A percentile compares a stretch with the other conserved stretches of the same genome.
Evolutionary conservation across 371 early-diverging fungal species (phyloP).

Genomic region (Syncephalastrum racemosum): DNA sequence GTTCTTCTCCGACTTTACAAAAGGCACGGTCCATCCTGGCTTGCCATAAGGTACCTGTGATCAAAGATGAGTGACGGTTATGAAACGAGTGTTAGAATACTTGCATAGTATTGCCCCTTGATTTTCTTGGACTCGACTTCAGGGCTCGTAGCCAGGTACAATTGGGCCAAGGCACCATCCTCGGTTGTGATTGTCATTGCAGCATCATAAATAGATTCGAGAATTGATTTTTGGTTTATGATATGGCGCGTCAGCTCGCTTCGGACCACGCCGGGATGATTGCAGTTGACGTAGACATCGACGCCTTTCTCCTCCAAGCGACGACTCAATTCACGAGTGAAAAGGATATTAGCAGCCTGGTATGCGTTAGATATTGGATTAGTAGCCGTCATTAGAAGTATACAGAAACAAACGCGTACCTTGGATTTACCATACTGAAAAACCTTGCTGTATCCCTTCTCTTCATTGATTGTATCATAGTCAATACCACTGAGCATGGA

Average conservation of each 20-base stretch:
- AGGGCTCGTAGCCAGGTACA: constrained; percentile 66
- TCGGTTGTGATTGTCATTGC: constrained; percentile 27
- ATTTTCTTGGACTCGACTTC: constrained; percentile 54
- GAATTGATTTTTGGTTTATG: neutral
- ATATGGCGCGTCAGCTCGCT: constrained; percentile 52
- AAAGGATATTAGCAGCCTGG: constrained; percentile 36
- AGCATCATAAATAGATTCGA: neutral
- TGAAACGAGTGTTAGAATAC: neutral
- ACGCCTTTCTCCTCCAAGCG: constrained; percentile 37
- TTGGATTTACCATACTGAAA: constrained; percentile 26
- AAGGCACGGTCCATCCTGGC: constrained; percentile 8
- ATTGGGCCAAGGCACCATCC: constrained; percentile 61
- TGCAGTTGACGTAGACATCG: constrained; percentile 58
- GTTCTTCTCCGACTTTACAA: constrained; percentile 21
- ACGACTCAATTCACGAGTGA: constrained; percentile 40
- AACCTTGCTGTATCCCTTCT: constrained; percentile 22
- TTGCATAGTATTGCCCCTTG: constrained; percentile 55
- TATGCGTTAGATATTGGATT: neutral
- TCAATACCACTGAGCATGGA: constrained; percentile 32
- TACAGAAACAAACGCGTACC: constrained; percentile 9
- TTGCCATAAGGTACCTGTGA: constrained; percentile 19
- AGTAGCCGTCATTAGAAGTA: neutral
- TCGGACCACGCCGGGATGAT: constrained; percentile 70
- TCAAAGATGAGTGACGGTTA: constrained; percentile 9
- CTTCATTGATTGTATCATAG: constrained; percentile 43